A percentile compares a stretch with the other conserved stretches of the same genome.
These are phyloP conservation scores for Dendrobium huoshanense DNA, from an alignment of 106 monocot genomes.

Conservation along the genomic window DNA sequence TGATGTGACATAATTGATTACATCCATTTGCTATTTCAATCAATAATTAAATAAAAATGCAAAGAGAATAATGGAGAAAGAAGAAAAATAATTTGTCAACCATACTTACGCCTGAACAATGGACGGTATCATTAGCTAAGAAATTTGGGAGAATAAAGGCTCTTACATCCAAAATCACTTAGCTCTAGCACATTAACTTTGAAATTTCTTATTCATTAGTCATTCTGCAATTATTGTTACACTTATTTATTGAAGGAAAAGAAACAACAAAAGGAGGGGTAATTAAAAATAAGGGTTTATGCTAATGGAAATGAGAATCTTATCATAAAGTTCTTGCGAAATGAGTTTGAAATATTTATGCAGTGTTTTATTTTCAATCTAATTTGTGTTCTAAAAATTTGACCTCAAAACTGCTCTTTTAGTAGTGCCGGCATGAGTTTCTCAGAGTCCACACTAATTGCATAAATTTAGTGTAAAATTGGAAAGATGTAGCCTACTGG, in stretches of 20 bases:
- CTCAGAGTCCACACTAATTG: no score
- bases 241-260: background rate
- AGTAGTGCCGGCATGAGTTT: no score
- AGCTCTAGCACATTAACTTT: no score
- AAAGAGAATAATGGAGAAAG: background rate
- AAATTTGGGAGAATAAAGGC: background rate
- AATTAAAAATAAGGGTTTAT: no score
- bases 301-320: no score
- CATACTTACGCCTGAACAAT: background rate
- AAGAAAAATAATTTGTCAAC: background rate
- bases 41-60: background rate
- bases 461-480: no score
- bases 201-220: background rate
- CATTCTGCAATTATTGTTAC: background rate
- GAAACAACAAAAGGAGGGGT: background rate
- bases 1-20: background rate
- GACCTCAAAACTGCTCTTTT: no score
- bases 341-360: no score
- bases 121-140: background rate
- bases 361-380: no score
- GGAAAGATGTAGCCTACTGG: no score
- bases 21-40: background rate
- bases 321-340: no score
- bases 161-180: background rate
- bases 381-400: no score